Base-by-base conservation (phyloP, 257 asterid species). In the Solanum boliviense region DNA sequence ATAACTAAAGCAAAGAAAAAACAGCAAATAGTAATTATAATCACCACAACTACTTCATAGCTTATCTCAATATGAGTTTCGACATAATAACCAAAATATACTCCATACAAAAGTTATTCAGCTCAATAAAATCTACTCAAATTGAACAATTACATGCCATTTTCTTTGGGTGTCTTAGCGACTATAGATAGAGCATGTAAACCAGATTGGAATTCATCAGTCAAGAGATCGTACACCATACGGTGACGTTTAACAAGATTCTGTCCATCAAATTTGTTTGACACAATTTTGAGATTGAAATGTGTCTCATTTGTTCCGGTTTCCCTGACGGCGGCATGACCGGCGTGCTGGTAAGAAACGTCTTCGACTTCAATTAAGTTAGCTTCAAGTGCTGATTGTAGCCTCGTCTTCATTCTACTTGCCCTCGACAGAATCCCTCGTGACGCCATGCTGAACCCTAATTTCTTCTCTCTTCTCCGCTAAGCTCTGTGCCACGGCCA, bases 321-420 rank as follows among this genome's bases (percentile, higher is more conserved):
- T 6, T 91, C 93, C 88, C 89, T 92, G 31, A 97, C 94, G 83
- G 98, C 98, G 78, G 94, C 95, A 93, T 96, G 99, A 27, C 98
- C 98, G 38, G 98, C 98, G 76, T 97, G 99, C 92, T 94, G 97
- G 90, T 94, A 88, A 35, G 99, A 97, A 13, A 97, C 98, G 91
- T 97, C 99, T 88, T 97, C 98, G 2, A 95, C 93, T 89, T 95
- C 98, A 87, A 97, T 86, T 21, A 91, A 58, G 90, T 91, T 92
- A 18, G 96, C 92, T 84, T 93, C 94, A 65, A 96, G 94, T 89
- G 96, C 96, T 83, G 94, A 89, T 87, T 93, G 95, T 76, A 96
- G 96, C 93, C 88, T 95, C 86, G 94, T 74, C 91, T 93, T 95
- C 86, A 96, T 94, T 82, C 98, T 75, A 44, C 84, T 91, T 5